Conservation (phyloP, 257 asterid genomes). For the Datura wrightii region DNA sequence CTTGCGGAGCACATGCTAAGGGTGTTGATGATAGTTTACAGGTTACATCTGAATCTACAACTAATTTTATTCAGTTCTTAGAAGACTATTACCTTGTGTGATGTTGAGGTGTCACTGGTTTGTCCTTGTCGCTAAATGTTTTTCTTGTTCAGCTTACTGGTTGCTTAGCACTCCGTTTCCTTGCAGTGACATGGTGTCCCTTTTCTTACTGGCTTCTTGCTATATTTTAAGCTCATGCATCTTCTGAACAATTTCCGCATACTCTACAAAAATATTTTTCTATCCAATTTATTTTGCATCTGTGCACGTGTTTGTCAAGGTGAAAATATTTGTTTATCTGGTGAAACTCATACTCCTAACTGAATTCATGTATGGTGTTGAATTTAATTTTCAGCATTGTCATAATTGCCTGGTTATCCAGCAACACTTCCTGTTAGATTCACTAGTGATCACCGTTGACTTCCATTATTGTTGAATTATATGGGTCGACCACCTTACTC, state of each 20-base stretch:
- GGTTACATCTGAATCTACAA: constrained; percentile 49
- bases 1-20: constrained; percentile 95
- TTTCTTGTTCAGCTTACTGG: background rate
- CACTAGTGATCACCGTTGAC: background rate
- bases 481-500: too few species aligned
- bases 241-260: background rate
- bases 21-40: constrained; percentile 99
- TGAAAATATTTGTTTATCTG: background rate
- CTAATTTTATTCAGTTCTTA: constrained; percentile 27
- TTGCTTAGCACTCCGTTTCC: background rate
- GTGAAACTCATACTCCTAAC: background rate
- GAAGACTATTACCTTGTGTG: background rate
- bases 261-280: background rate
- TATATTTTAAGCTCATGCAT: constrained; percentile 27
- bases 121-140: background rate
- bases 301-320: background rate
- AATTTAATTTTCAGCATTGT: background rate
- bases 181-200: constrained; percentile 11
- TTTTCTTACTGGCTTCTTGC: constrained; percentile 27
- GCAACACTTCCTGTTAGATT: constrained; percentile 17
- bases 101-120: background rate
- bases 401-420: background rate
- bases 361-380: background rate
- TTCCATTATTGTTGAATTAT: too few species aligned
- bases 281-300: constrained; percentile 28